These are phyloP conservation scores for Coriolopsis trogii DNA, from an alignment of 1,284 basidiomycete species.

Conservation along the genomic window DNA sequence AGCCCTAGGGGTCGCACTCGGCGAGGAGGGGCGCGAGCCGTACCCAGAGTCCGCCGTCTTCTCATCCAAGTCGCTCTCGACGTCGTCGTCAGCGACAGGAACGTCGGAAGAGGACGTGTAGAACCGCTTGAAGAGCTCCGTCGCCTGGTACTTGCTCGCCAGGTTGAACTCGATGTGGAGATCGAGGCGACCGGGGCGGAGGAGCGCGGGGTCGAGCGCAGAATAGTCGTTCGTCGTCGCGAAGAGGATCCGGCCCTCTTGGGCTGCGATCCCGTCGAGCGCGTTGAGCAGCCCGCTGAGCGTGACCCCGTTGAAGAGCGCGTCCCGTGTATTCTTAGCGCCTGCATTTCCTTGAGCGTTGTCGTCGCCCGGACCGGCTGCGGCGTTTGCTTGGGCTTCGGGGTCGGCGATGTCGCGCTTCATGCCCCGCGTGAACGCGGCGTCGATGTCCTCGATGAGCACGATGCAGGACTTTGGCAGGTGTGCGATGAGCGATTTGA, in stretches of 20 bases:
- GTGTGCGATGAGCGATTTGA: conserved; percentile 62
- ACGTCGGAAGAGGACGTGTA: conserved; percentile 38
- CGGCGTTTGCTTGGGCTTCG: conserved; percentile 14
- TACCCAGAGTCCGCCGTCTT: conserved; percentile 20
- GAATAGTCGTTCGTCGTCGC: conserved; percentile 77
- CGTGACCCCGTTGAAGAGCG: conserved; percentile 47
- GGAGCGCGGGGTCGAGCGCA: conserved; percentile 71
- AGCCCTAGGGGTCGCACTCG: no score
- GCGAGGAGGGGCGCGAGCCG: conserved; percentile 3
- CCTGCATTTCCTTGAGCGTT: background rate
- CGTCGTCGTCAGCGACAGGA: conserved; percentile 22
- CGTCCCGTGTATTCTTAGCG: conserved; percentile 9
- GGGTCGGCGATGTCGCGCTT: conserved; percentile 43
- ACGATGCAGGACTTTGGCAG: conserved; percentile 73
- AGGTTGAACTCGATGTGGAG: conserved; percentile 75
- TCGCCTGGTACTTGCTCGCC: conserved; percentile 67
- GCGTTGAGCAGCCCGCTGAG: conserved; percentile 78
- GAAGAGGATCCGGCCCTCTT: conserved; percentile 76
- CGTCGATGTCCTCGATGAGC: conserved; percentile 83
- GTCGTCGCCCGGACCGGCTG: no score
- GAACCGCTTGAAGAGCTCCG: conserved; percentile 66
- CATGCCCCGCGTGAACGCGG: conserved; percentile 63
- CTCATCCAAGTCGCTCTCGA: background rate
- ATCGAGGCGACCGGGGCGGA: conserved; percentile 78
- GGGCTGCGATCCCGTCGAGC: conserved; percentile 75